Evolutionary conservation across 169 alveolate genomes (phyloP).

Genomic region (Plasmodium gallinaceum): DNA sequence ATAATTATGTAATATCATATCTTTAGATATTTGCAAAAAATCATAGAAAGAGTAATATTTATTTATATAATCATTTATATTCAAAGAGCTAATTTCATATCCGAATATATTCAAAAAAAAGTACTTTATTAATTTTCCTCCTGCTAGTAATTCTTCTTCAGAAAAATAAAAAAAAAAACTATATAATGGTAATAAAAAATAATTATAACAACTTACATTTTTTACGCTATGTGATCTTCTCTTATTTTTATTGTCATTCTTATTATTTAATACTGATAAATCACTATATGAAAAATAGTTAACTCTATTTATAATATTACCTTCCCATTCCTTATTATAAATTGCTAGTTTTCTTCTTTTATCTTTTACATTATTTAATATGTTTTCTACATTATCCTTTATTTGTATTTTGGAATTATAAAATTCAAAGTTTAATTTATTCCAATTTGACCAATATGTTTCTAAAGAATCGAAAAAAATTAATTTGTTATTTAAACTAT

Average conservation of each 20-base stretch:
- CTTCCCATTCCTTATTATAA: background rate
- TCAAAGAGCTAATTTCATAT: conserved; percentile 25
- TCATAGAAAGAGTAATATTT: conserved; percentile 44
- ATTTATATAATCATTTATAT: conserved; percentile 51
- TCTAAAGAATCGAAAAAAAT: conserved; percentile 60
- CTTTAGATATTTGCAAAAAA: conserved; percentile 34
- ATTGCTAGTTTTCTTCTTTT: background rate
- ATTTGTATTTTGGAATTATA: background rate
- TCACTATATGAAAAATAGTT: background rate
- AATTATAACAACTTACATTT: background rate
- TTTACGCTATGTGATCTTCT: background rate
- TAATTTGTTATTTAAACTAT: conserved; percentile 44
- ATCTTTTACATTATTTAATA: background rate
- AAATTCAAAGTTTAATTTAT: conserved; percentile 36
- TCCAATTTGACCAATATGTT: conserved; percentile 46
- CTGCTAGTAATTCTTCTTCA: conserved; percentile 6
- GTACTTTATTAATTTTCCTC: conserved; percentile 30
- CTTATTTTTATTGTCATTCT: background rate
- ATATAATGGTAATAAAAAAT: conserved; percentile 35
- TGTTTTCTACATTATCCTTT: background rate
- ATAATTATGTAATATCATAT: background rate
- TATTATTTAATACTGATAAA: background rate
- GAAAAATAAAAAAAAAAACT: conserved; percentile 62
- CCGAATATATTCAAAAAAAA: conserved; percentile 46
- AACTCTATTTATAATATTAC: background rate